Conservation (phyloP, 2,329 filamentous ascomycete species). For the Colletotrichum lini region DNA sequence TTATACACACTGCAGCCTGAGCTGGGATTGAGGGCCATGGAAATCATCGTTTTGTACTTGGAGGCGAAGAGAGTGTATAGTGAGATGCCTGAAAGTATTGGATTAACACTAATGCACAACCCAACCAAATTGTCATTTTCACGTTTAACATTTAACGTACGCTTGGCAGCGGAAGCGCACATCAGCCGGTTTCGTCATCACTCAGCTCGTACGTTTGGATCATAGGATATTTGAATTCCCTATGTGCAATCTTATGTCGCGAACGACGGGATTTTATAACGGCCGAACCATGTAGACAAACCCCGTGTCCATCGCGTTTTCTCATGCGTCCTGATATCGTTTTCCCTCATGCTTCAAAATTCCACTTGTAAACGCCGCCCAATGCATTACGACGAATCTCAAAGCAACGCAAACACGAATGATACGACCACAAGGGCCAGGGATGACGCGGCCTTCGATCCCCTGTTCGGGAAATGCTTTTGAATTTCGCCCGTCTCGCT, state of each 20-base stretch:
- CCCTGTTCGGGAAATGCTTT: conserved; percentile 62
- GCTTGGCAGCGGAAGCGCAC: background rate
- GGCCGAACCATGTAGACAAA: background rate
- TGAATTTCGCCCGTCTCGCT: conserved; percentile 70
- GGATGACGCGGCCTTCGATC: background rate
- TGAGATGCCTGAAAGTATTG: background rate
- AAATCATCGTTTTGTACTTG: background rate
- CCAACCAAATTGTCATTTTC: background rate
- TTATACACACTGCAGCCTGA: no score
- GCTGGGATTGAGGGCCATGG: background rate
- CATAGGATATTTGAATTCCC: background rate
- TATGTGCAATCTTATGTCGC: background rate
- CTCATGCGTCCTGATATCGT: background rate
- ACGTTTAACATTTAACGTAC: no score
- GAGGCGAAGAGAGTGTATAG: background rate
- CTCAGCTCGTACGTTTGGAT: no score
- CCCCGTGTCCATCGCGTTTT: background rate
- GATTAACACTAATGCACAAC: background rate
- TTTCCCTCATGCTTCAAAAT: background rate
- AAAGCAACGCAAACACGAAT: conserved; percentile 20
- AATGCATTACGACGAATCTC: conserved; percentile 21
- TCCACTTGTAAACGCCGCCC: conserved; percentile 26
- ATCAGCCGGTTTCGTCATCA: background rate
- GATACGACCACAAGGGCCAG: background rate
- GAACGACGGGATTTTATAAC: background rate